phyloP scores from a whole-genome alignment of 208 protist species.

The Lotmaria passim region DNA sequence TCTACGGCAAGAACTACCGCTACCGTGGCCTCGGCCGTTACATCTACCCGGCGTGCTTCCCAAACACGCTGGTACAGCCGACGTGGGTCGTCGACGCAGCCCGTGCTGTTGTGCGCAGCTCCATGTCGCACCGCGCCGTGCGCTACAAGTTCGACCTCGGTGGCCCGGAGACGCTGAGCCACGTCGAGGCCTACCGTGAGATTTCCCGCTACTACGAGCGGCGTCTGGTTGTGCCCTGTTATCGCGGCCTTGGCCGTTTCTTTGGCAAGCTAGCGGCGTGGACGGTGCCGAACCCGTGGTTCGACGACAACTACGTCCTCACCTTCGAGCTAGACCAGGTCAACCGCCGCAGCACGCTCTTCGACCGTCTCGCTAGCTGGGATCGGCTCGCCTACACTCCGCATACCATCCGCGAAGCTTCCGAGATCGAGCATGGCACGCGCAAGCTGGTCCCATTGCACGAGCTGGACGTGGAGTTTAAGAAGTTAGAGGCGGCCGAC shows the following conservation, averaged over 20 bases:
- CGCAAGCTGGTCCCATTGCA: conserved; percentile 68
- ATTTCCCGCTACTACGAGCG: conserved; percentile 73
- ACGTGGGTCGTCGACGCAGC: conserved; percentile 93
- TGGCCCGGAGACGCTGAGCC: conserved; percentile 85
- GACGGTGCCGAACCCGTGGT: conserved; percentile 89
- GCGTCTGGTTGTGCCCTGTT: conserved; percentile 84
- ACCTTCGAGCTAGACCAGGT: conserved; percentile 92
- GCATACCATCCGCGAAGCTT: conserved; percentile 82
- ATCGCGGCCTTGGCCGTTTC: conserved; percentile 84
- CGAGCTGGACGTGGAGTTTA: conserved; percentile 77
- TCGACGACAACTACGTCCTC: conserved; percentile 91
- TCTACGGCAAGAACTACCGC: conserved; percentile 90
- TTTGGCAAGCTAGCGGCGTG: conserved; percentile 84
- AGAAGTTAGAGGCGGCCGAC: conserved; percentile 77
- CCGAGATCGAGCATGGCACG: conserved; percentile 65
- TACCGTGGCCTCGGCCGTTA: conserved; percentile 90
- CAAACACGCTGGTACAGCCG: conserved; percentile 88
- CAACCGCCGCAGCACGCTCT: conserved; percentile 88
- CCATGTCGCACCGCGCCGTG: conserved; percentile 83
- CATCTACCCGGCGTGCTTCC: conserved; percentile 90
- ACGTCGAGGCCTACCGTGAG: conserved; percentile 86
- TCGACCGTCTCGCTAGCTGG: conserved; percentile 89
- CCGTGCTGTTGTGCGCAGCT: conserved; percentile 82
- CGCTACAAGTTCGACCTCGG: conserved; percentile 93
- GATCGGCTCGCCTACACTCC: conserved; percentile 87